These are phyloP conservation scores for Ceratocystis smalleyi DNA, from an alignment of 2,329 filamentous ascomycete genomes.

Conservation along the genomic window DNA sequence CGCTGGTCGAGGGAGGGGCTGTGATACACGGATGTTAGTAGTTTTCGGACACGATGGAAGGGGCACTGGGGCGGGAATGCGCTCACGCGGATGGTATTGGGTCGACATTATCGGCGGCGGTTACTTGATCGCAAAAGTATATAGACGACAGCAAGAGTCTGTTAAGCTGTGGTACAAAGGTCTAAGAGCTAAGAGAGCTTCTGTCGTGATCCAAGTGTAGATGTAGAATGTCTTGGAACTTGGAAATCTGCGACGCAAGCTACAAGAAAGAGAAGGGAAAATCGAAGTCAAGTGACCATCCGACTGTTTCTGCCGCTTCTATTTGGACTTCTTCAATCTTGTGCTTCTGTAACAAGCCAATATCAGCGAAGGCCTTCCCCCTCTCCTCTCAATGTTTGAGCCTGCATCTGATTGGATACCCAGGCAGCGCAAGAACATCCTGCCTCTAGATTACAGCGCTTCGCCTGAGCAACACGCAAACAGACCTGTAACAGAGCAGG, in stretches of 20 bases:
- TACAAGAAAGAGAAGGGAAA: neutral
- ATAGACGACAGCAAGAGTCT: neutral
- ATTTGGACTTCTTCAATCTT: neutral
- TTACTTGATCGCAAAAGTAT: neutral
- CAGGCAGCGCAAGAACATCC: neutral
- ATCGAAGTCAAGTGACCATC: neutral
- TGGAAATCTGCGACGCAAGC: neutral
- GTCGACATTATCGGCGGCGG: conserved; percentile 2
- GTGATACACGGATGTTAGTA: conserved; percentile 19
- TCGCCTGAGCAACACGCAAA: neutral
- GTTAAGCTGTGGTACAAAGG: neutral
- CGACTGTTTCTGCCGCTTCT: neutral
- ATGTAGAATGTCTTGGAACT: neutral
- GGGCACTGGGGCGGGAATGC: conserved; percentile 12
- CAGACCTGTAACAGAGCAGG: no score
- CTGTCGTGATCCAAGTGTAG: no score
- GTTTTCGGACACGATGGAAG: conserved; percentile 11
- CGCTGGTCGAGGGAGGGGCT: conserved; percentile 30
- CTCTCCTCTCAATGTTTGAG: neutral
- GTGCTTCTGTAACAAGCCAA: neutral
- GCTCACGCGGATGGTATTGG: conserved; percentile 33
- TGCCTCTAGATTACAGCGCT: neutral
- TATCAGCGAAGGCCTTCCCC: neutral
- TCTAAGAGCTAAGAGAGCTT: neutral
- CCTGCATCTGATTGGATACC: neutral